These are phyloP conservation scores for Trichoderma endophyticum DNA, from an alignment of 2,329 filamentous ascomycete species.

Conservation along the genomic window DNA sequence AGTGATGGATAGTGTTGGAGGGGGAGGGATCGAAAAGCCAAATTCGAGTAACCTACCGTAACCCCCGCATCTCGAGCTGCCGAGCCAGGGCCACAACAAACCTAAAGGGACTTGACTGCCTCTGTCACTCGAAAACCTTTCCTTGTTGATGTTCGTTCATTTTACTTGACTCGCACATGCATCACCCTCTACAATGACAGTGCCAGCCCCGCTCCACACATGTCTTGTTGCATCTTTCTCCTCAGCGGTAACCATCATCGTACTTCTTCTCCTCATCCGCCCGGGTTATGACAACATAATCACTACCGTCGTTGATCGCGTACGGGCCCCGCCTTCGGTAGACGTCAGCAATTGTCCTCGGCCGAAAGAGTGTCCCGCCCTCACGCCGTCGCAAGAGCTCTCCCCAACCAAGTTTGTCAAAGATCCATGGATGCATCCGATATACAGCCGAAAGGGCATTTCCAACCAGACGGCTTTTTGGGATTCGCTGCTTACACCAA, in stretches of 20 bases:
- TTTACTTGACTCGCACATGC: not conserved
- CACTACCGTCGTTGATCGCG: not conserved
- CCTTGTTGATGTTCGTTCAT: too few species aligned
- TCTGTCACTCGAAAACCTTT: not conserved
- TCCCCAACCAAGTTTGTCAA: conserved; percentile 1
- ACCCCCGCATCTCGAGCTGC: not conserved
- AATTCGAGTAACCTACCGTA: too few species aligned
- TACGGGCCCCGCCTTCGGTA: not conserved
- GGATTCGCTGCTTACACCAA: conserved; percentile 1
- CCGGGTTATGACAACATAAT: not conserved
- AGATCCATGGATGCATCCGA: not conserved
- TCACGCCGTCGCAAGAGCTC: conserved; percentile 3
- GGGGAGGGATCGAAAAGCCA: too few species aligned
- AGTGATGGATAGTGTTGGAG: too few species aligned
- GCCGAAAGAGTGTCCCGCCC: not conserved
- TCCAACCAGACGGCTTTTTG: not conserved
- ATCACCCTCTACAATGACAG: not conserved
- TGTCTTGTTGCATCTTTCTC: not conserved
- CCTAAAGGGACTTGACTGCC: too few species aligned
- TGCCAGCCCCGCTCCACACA: not conserved
- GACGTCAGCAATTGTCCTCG: not conserved
- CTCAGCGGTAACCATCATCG: not conserved
- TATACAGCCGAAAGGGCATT: not conserved
- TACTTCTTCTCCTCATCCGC: conserved; percentile 1
- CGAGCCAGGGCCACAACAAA: too few species aligned